Percentiles rank a stretch among this genome's conserved stretches.
phyloP scores from a whole-genome alignment of 192 early-diverging fungal species.

The Rhizoclosmatium globosum region DNA sequence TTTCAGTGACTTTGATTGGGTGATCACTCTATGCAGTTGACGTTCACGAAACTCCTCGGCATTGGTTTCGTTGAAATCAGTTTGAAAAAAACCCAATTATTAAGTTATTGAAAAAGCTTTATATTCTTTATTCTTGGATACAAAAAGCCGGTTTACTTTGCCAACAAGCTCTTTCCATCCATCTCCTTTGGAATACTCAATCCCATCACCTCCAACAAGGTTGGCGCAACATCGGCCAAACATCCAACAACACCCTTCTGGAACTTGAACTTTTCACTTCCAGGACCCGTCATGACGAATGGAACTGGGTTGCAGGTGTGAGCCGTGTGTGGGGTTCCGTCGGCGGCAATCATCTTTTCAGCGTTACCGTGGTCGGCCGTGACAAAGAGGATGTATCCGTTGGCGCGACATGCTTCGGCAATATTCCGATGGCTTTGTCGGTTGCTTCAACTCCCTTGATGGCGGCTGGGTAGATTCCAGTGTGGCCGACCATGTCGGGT shows the following conservation, averaged over 20 bases:
- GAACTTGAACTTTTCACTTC: conserved; percentile 60
- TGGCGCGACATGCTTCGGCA: conserved; percentile 87
- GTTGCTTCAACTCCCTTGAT: conserved; percentile 92
- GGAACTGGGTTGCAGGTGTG: conserved; percentile 94
- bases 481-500: conserved; percentile 89
- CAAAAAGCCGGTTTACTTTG: conserved; percentile 20
- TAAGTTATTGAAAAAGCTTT: too few relatives aligned
- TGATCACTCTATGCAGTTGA: conserved; percentile 29
- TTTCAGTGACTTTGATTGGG: conserved; percentile 41
- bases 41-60: conserved; percentile 26
- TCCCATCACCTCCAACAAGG: conserved; percentile 91
- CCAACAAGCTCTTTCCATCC: conserved; percentile 76
- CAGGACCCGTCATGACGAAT: conserved; percentile 83
- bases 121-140: too few relatives aligned
- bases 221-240: conserved; percentile 97
- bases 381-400: conserved; percentile 91
- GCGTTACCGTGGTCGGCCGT: conserved; percentile 99
- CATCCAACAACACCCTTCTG: conserved; percentile 57
- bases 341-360: conserved; percentile 93
- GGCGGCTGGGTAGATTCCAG: conserved; percentile 93
- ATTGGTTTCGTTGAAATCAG: not conserved
- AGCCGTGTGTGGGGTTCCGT: conserved; percentile 93
- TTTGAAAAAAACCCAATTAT: too few relatives aligned
- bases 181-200: conserved; percentile 94
- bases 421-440: conserved; percentile 95